Base-by-base conservation (phyloP, 2,329 filamentous ascomycete species). In the Chrysosphaeria jannelii region DNA sequence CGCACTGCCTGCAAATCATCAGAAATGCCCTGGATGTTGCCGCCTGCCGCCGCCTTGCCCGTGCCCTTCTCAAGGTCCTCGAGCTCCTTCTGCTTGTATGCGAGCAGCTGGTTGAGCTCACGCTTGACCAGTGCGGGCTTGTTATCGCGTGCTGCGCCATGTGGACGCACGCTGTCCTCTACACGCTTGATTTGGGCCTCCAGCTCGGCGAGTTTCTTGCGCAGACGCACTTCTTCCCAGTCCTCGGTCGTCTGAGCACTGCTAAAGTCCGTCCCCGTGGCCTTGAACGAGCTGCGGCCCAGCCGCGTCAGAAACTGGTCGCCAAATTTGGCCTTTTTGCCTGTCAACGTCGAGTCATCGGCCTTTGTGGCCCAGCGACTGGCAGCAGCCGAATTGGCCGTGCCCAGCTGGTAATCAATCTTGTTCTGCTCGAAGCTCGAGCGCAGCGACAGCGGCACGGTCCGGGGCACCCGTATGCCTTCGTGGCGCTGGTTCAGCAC, bases 401-500 rank as follows among this genome's bases (percentile, higher is more conserved):
- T 69, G 42, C 88, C 76, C 29, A 93, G 42, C 39, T 90, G 75
- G 48, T 93, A 97, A 46, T 91, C 78, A 41, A 97, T 93, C 43
- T 89, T 65, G 40, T 88, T 89, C 39, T 76, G 71, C 48, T 97
- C 81, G 38, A 97, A 97, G 28, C 68, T 81, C 14, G 76, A 56
- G 19, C 85, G 67, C 19, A 97, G 58, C n/a, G 72, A 85, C 1
- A 81, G 72, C 1, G 85, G 85, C 8, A 97, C 75, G 14, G 65
- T 71, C 36, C 85, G 68, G 19, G 85, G 85, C 39, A 97, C 88
- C 29, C 85, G 69, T 54, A 64, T 91, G 19, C 85, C 85, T 40
- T 93, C 81, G 43, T 91, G 81, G 22, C 85, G 64, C 50, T 85
- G 72, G 48, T 89, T 91, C 26, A 97, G 65, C 36, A 97, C 89